Evolutionary conservation across 441 rosid genomes (phyloP), one percentile per base, ranked within the genome.

Genomic region (Gossypium lobatum): DNA sequence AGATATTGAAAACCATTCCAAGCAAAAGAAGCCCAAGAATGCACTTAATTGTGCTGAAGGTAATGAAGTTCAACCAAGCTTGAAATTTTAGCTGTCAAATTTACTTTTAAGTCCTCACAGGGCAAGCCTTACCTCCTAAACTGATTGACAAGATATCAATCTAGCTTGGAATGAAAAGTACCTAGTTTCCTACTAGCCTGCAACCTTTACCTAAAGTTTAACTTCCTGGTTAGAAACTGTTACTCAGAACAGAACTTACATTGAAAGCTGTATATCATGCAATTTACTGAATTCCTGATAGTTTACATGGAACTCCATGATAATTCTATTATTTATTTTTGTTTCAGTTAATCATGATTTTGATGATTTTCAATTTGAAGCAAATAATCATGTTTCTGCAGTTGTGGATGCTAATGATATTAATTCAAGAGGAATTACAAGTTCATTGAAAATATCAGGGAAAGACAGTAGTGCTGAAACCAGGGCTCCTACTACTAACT

Each of bases 11-110:
- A 70, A 63, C 73, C 66, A 59, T 75, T 63, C 37, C 11, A 61
- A 50, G 61, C 80, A 73, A 53, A 77, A 80, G 70, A 67, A 73
- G 55, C 17, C 78, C 76, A 74, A 67, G n/a, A 62, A 50, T 55
- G 75, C 69, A 79, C 73, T 72, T 26, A 75, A 73, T 83, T 80
- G 75, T 69, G 52, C 53, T 79, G 72, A 83, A 81, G 92, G 92
- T 89, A 85, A 45, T 78, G 62, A 60, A 42, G 61, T 68, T 64
- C 4, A 21, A 10, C 69, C 75, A 61, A 2, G 55, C 2, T 31
- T 50, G 66, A 25, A 63, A 66, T 50, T 68, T 28, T 31, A n/a
- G 48, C 57, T 14, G 0, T 59, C 72, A 52, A 31, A 23, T 59
- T 71, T 58, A 17, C 37, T 17, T 71, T 73, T 60, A 61, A 28